Percentiles rank a stretch among this genome's conserved stretches.
phyloP scores from a whole-genome alignment of 2,329 filamentous ascomycete genomes.

The Hymenoscyphus albidus region DNA sequence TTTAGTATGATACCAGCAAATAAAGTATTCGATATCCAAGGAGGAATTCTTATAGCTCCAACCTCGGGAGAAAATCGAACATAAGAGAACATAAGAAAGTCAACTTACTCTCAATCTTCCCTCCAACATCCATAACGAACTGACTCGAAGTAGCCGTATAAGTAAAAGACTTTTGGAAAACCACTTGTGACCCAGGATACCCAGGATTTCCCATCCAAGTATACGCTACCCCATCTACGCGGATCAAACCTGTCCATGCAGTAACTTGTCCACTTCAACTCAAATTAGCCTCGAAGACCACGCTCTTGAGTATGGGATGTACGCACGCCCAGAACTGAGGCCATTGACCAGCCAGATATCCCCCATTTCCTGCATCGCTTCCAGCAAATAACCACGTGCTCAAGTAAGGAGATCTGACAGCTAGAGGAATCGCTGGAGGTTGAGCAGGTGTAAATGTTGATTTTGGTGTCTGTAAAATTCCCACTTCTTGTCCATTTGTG shows the following conservation, averaged over 20 bases:
- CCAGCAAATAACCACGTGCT: conserved; percentile 66
- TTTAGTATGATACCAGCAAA: background rate
- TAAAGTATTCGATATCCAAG: no score
- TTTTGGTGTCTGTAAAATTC: background rate
- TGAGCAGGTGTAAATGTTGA: conserved; percentile 62
- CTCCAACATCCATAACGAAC: conserved; percentile 63
- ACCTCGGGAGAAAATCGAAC: background rate
- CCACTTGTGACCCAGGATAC: conserved; percentile 38
- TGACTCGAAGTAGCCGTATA: conserved; percentile 71
- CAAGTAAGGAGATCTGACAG: conserved; percentile 71
- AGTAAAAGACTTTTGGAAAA: conserved; percentile 59
- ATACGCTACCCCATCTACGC: conserved; percentile 60
- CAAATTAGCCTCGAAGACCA: background rate
- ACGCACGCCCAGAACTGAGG: conserved; percentile 64
- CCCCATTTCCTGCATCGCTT: conserved; percentile 58
- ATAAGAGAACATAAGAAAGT: background rate
- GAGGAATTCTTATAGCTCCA: background rate
- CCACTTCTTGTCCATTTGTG: background rate
- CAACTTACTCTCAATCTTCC: conserved; percentile 45
- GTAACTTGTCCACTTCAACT: conserved; percentile 47
- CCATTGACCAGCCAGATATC: conserved; percentile 66
- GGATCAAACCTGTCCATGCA: conserved; percentile 67
- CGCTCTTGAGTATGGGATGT: background rate
- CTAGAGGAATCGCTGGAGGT: conserved; percentile 66
- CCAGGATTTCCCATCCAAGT: conserved; percentile 63